Percentiles rank a stretch among this genome's conserved stretches.
Evolutionary conservation across 805 yeast genomes (phyloP).

Genomic region (Schizosaccharomyces lindneri): DNA sequence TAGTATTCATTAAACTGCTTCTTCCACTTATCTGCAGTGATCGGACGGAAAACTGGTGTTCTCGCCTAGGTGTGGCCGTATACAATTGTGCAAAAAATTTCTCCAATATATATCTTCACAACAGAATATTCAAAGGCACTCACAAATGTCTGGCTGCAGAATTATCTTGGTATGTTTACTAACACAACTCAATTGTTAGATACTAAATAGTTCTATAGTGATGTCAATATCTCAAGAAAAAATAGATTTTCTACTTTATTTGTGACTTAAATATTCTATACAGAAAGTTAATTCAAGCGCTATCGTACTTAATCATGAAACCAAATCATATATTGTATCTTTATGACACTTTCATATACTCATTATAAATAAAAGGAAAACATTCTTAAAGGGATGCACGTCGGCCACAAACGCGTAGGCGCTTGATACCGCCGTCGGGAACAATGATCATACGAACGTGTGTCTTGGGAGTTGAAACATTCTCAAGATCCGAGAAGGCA

Average conservation of each 20-base stretch:
- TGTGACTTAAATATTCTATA: no score
- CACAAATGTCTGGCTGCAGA: no score
- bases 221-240: no score
- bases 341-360: not conserved
- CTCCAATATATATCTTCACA: no score
- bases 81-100: not conserved
- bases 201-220: no score
- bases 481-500: conserved; percentile 14
- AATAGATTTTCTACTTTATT: no score
- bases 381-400: not conserved
- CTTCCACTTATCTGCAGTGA: not conserved
- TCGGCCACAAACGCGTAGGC: conserved; percentile 59
- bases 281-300: not conserved
- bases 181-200: no score
- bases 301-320: not conserved
- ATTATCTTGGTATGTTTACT: no score
- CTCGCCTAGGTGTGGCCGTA: not conserved
- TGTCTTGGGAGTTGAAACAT: conserved; percentile 17
- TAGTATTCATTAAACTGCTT: no score
- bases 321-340: no score
- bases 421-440: conserved; percentile 93
- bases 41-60: not conserved
- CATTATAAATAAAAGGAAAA: not conserved
- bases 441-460: conserved; percentile 63
- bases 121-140: not conserved